phyloP scores from a whole-genome alignment of 148 eudicot species.

The Spergularia bocconei region DNA sequence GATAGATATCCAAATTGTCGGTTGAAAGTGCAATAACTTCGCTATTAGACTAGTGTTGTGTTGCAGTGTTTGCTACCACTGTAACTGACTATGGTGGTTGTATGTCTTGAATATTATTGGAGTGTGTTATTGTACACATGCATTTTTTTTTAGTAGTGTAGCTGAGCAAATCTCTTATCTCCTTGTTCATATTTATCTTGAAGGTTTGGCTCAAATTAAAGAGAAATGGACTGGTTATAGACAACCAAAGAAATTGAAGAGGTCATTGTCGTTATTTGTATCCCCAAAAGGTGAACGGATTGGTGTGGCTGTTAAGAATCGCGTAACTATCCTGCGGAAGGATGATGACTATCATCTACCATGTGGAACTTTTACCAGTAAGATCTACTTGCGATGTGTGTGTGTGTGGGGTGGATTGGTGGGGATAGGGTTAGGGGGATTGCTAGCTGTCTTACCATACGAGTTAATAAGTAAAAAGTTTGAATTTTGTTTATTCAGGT shows the following conservation, averaged over 20 bases:
- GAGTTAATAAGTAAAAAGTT: neutral
- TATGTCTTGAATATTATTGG: neutral
- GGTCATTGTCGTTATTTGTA: slow-evolving; percentile 66
- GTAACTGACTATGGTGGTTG: neutral
- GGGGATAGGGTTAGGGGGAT: neutral
- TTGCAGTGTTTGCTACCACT: neutral
- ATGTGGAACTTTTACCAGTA: slow-evolving; percentile 65
- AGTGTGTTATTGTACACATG: neutral
- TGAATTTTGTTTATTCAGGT: slow-evolving; percentile 42
- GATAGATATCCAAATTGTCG: neutral
- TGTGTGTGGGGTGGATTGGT: neutral
- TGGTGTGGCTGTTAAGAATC: slow-evolving; percentile 71
- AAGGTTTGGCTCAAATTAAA: slow-evolving; percentile 71
- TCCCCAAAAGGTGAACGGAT: slow-evolving; percentile 74
- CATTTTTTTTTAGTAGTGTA: neutral
- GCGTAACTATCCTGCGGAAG: slow-evolving; percentile 71
- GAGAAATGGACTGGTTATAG: slow-evolving; percentile 65
- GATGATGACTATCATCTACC: slow-evolving; percentile 76
- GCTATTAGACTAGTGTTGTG: neutral
- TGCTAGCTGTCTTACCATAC: neutral
- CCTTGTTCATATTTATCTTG: slow-evolving; percentile 20
- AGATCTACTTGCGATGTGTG: slow-evolving; percentile 26
- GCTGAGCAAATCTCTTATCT: slow-evolving; percentile 7
- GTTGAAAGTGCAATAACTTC: neutral
- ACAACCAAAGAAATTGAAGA: slow-evolving; percentile 55